These are phyloP conservation scores for Calocera cornea DNA, from an alignment of 768 basidiomycete genomes.

Conservation along the genomic window DNA sequence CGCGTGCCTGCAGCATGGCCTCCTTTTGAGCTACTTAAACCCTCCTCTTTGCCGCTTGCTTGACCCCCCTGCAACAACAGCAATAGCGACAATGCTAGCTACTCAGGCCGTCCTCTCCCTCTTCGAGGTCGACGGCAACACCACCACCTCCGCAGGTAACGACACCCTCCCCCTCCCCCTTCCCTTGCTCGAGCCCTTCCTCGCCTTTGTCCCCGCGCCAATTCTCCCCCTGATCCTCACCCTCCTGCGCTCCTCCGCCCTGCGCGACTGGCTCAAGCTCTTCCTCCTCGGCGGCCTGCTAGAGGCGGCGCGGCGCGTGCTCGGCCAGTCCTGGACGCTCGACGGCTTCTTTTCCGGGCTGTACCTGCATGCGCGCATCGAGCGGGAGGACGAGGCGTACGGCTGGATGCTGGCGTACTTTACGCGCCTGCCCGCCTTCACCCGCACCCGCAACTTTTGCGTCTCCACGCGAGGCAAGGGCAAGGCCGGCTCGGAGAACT, in stretches of 20 bases:
- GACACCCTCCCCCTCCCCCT: background rate
- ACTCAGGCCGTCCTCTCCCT: background rate
- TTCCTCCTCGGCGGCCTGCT: constrained; percentile 47
- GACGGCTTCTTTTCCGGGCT: background rate
- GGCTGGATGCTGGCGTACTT: background rate
- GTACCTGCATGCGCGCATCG: background rate
- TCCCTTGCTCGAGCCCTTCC: background rate
- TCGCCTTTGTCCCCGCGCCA: background rate
- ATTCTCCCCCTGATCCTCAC: background rate
- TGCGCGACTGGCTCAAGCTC: constrained; percentile 47
- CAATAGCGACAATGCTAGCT: background rate
- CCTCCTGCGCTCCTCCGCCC: constrained; percentile 9
- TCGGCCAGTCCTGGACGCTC: background rate
- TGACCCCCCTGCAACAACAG: background rate
- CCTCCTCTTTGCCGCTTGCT: background rate
- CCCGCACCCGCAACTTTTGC: background rate
- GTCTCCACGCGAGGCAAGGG: background rate
- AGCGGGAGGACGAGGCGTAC: background rate
- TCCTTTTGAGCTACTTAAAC: background rate
- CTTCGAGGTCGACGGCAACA: background rate
- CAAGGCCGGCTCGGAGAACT: background rate
- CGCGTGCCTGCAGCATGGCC: background rate
- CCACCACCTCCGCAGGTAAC: background rate
- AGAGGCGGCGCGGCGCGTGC: constrained; percentile 41
- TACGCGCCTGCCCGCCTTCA: background rate